Evolutionary conservation across 306 rosid genomes (phyloP).

Genomic region (Geum urbanum): DNA sequence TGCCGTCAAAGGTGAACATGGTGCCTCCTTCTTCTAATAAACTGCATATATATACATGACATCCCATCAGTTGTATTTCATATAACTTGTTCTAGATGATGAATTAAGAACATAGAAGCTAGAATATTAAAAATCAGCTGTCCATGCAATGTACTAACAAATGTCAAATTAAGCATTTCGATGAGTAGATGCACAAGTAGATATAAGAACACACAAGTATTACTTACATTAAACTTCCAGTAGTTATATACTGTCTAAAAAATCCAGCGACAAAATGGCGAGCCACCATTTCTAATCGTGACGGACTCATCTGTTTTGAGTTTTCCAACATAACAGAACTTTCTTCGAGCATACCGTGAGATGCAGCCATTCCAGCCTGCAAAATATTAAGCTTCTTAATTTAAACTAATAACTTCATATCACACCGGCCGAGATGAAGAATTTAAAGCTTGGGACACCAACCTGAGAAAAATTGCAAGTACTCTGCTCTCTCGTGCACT

Average conservation of each 20-base stretch:
- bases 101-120: too few relatives aligned
- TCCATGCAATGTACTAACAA: too few relatives aligned
- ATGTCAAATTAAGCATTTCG: too few relatives aligned
- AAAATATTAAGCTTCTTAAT: background rate
- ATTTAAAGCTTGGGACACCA: too few relatives aligned
- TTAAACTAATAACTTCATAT: too few relatives aligned
- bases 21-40: slow-evolving; percentile 92
- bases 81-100: too few relatives aligned
- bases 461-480: too few relatives aligned
- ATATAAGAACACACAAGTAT: slow-evolving; percentile 8
- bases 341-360: slow-evolving; percentile 61
- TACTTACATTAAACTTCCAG: slow-evolving; percentile 76
- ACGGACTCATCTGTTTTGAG: slow-evolving; percentile 81
- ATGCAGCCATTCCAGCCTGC: slow-evolving; percentile 44
- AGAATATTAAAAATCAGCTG: too few relatives aligned
- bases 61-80: too few relatives aligned
- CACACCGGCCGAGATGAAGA: too few relatives aligned
- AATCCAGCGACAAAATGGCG: slow-evolving; percentile 64
- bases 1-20: slow-evolving; percentile 70
- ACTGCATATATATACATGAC: slow-evolving; percentile 48
- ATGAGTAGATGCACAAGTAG: background rate
- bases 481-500: too few relatives aligned
- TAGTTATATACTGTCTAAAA: slow-evolving; percentile 42
- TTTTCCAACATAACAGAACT: slow-evolving; percentile 44
- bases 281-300: slow-evolving; percentile 65